Percentiles rank a stretch among this genome's conserved stretches.
phyloP scores from a whole-genome alignment of 257 asterid genomes.

The Verbascum thapsus region DNA sequence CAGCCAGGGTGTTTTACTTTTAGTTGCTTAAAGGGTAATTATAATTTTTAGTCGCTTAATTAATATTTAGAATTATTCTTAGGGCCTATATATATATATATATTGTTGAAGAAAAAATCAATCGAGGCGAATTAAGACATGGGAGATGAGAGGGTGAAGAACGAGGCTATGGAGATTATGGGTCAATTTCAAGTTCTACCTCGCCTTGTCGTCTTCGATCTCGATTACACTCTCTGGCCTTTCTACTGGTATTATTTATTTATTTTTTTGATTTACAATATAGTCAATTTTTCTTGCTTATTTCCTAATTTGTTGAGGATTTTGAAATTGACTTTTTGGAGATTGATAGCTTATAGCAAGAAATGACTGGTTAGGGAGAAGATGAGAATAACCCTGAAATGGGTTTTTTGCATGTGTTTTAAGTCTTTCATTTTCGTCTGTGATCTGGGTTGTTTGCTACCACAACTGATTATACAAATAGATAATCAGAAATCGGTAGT shows the following conservation, averaged over 20 bases:
- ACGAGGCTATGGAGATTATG: constrained; percentile 82
- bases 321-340: neutral
- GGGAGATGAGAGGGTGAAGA: constrained; percentile 87
- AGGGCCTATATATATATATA: no score
- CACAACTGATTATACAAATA: no score
- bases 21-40: no score
- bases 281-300: no score
- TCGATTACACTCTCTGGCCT: constrained; percentile 79
- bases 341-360: neutral
- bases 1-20: no score
- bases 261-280: neutral
- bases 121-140: constrained; percentile 32
- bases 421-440: no score
- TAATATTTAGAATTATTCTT: no score
- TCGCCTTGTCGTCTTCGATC: constrained; percentile 93
- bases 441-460: no score
- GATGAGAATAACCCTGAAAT: neutral
- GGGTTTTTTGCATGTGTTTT: neutral
- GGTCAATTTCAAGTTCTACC: constrained; percentile 73
- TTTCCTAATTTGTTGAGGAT: neutral
- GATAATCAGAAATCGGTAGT: no score
- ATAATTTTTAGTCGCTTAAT: no score
- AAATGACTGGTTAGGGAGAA: neutral
- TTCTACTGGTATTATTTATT: constrained; percentile 50
- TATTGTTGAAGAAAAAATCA: neutral